Evolutionary conservation across 148 eudicot species (phyloP).

Genomic region (Rhododendron ovatum): DNA sequence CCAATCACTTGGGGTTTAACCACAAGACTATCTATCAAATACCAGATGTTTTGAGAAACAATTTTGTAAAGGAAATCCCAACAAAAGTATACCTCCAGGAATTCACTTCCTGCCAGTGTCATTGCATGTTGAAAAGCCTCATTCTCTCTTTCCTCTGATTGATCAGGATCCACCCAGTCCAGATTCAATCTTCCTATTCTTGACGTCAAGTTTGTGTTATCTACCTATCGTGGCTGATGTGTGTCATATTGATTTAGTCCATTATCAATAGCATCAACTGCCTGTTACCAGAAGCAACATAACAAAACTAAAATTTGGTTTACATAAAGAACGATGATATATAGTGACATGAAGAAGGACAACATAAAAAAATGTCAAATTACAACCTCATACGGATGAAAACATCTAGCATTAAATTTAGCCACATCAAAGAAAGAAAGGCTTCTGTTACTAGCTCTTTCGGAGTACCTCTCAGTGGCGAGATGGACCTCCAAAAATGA

Average conservation of each 20-base stretch:
- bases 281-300: conserved; percentile 30
- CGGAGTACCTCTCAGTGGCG: not conserved
- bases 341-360: not conserved
- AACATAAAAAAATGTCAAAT: not conserved
- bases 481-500: not conserved
- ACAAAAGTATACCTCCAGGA: conserved; percentile 43
- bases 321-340: not conserved
- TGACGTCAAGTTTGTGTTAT: conserved; percentile 48
- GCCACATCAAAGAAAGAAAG: not conserved
- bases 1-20: not conserved
- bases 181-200: conserved; percentile 56
- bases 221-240: conserved; percentile 37
- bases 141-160: conserved; percentile 49
- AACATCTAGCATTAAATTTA: not conserved
- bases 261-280: conserved; percentile 63
- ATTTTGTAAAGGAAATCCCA: not conserved
- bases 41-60: not conserved
- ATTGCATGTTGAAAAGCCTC: conserved; percentile 53
- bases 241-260: conserved; percentile 44
- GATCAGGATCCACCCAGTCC: conserved; percentile 55
- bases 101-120: conserved; percentile 45
- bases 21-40: not conserved
- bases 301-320: not conserved
- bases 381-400: not conserved
- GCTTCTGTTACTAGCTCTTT: not conserved